Evolutionary conservation across 306 rosid genomes (phyloP).

Genomic region (Prunus mira): DNA sequence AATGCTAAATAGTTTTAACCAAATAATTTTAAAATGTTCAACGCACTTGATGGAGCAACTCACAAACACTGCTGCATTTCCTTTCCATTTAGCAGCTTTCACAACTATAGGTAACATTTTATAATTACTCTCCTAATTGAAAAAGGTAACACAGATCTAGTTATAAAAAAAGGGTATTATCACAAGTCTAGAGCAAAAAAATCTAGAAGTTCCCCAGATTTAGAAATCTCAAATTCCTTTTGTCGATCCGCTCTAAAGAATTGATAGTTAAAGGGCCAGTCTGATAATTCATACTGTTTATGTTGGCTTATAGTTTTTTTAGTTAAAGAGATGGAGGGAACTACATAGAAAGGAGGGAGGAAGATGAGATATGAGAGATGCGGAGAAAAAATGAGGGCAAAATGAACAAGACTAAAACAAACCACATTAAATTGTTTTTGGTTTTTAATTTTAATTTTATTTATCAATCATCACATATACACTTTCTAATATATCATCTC

Average conservation of each 20-base stretch:
- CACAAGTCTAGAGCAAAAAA: background rate
- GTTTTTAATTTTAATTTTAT: background rate
- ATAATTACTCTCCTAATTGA: background rate
- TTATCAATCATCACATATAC: background rate
- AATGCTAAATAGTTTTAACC: background rate
- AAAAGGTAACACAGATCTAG: background rate
- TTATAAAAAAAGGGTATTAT: background rate
- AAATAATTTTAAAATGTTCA: background rate
- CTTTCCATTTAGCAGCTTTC: background rate
- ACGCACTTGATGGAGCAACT: background rate
- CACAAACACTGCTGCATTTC: background rate
- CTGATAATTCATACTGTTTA: too few relatives aligned
- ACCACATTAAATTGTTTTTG: background rate
- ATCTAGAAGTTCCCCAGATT: background rate
- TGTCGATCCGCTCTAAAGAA: background rate
- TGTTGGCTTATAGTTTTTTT: too few relatives aligned
- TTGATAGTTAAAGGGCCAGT: too few relatives aligned
- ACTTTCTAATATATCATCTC: background rate
- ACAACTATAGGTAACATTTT: background rate
- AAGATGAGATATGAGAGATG: background rate
- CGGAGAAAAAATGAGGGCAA: background rate
- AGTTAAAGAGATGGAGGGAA: too few relatives aligned
- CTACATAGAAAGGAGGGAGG: too few relatives aligned
- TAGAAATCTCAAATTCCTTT: background rate
- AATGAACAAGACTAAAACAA: background rate